Evolutionary conservation across 2,329 filamentous ascomycete species (phyloP).

Genomic region (Incumbomyces delicatus): DNA sequence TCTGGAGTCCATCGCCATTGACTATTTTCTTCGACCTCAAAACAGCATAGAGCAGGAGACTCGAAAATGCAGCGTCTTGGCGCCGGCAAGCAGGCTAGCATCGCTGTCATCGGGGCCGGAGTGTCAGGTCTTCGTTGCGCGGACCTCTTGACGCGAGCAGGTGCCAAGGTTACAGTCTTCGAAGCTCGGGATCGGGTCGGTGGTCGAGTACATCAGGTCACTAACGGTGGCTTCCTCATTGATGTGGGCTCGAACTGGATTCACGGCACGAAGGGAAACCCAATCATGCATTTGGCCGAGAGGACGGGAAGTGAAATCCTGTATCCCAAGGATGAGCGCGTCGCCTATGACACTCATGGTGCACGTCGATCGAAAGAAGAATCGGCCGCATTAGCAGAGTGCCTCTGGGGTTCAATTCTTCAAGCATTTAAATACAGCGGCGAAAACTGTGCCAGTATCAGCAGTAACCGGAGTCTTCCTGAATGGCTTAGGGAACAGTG

Average conservation of each 20-base stretch:
- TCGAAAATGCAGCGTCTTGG: neutral
- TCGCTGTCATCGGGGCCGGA: conserved; percentile 53
- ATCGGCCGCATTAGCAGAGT: conserved; percentile 28
- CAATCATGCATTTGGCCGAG: conserved; percentile 48
- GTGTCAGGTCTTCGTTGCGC: conserved; percentile 51
- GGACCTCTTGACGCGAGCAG: conserved; percentile 46
- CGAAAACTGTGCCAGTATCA: conserved; percentile 41
- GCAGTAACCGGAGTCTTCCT: conserved; percentile 42
- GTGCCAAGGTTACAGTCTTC: conserved; percentile 48
- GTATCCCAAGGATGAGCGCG: conserved; percentile 43
- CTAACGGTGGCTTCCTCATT: conserved; percentile 40
- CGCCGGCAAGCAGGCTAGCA: conserved; percentile 30
- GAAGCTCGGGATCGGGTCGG: conserved; percentile 51
- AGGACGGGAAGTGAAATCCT: conserved; percentile 42
- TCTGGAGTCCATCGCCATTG: neutral
- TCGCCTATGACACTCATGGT: conserved; percentile 40
- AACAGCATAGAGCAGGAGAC: conserved; percentile 3
- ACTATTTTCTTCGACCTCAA: conserved; percentile 8
- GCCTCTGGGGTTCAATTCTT: conserved; percentile 50
- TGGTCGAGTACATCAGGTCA: conserved; percentile 46
- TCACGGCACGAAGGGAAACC: conserved; percentile 51
- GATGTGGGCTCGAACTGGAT: conserved; percentile 60
- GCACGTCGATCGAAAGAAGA: conserved; percentile 28
- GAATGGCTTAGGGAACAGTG: conserved; percentile 48
- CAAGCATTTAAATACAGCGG: conserved; percentile 53